Percentiles rank a stretch among this genome's conserved stretches.
Evolutionary conservation across 2,329 filamentous ascomycete species (phyloP).

Genomic region (Colletotrichum phormii): DNA sequence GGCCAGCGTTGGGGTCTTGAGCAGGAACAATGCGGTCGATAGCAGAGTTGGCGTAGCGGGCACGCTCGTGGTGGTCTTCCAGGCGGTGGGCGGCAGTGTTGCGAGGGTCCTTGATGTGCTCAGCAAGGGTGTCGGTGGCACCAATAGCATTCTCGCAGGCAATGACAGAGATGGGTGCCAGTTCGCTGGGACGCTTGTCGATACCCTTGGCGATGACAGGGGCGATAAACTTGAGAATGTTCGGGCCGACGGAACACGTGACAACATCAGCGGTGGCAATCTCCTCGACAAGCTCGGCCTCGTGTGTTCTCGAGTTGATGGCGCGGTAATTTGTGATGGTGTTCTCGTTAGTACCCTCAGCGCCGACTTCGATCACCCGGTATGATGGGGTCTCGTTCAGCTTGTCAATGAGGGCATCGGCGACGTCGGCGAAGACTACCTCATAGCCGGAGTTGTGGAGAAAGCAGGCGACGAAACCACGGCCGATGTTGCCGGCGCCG

Average conservation of each 20-base stretch:
- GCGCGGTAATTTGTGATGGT: slow-evolving; percentile 95
- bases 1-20: slow-evolving; percentile 81
- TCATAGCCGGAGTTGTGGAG: slow-evolving; percentile 95
- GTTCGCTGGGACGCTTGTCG: slow-evolving; percentile 73
- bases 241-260: slow-evolving; percentile 96
- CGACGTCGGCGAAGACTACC: slow-evolving; percentile 96
- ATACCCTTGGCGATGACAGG: slow-evolving; percentile 96
- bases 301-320: slow-evolving; percentile 92
- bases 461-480: slow-evolving; percentile 90
- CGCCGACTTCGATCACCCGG: slow-evolving; percentile 92
- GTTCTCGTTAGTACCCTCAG: slow-evolving; percentile 82
- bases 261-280: slow-evolving; percentile 90
- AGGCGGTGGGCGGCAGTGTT: slow-evolving; percentile 78
- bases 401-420: slow-evolving; percentile 82
- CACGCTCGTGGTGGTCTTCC: slow-evolving; percentile 76
- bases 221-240: slow-evolving; percentile 95
- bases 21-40: slow-evolving; percentile 98
- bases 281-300: slow-evolving; percentile 83
- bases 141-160: slow-evolving; percentile 98
- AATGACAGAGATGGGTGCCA: slow-evolving; percentile 85
- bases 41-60: slow-evolving; percentile 95
- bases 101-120: slow-evolving; percentile 79
- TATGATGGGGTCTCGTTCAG: slow-evolving; percentile 84
- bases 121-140: slow-evolving; percentile 88
- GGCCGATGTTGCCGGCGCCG: slow-evolving; percentile 86